Evolutionary conservation across 805 yeast species (phyloP), one percentile per base, ranked within the genome.

Genomic region (Pichia scutulata): DNA sequence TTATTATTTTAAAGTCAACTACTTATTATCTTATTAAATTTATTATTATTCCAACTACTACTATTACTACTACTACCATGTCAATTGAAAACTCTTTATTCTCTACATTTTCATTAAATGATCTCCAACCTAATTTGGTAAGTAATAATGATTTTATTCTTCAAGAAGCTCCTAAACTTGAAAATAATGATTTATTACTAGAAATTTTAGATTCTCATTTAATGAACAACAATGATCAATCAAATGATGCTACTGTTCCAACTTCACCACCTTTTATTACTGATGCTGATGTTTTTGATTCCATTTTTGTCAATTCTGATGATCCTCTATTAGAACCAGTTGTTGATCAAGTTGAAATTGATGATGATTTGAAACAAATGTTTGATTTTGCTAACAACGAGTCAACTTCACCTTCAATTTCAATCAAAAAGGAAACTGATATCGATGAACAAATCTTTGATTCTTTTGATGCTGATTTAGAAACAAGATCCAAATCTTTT

Each of bases 291-390:
- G 74, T 78, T 28, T 61, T 79, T 57, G 78, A 77, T 47, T 75
- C 81, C 14, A 77, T 77, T 37, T 77, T 79, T 57, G 66, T 72
- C 37, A 46, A 46, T 10, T 19, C 59, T 57, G 82, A 89, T 88
- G 78, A 76, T 42, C 77, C 89, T 14, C 70, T 84, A 51, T 82
- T 84, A 9, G 54, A 49, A 7, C 4, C 23, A 19, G 22, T 21
- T 26, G 71, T 64, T 19, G 52, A 49, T 7, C 8, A 28, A 24
- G 12, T 21, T 23, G 71, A 64, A 21, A 16, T 49, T 14, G 55
- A 51, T 41, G 50, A 52, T 33, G 55, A 49, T 18, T 44, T 44
- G 21, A 39, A 28, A 36, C 26, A 52, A 39, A 48, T 44, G 28
- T 49, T 44, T 24, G 45, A 39, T 26, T 28, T 43, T 33, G 48